Base-by-base conservation (phyloP, 1,284 basidiomycete species). In the Xanthoconium separans region DNA sequence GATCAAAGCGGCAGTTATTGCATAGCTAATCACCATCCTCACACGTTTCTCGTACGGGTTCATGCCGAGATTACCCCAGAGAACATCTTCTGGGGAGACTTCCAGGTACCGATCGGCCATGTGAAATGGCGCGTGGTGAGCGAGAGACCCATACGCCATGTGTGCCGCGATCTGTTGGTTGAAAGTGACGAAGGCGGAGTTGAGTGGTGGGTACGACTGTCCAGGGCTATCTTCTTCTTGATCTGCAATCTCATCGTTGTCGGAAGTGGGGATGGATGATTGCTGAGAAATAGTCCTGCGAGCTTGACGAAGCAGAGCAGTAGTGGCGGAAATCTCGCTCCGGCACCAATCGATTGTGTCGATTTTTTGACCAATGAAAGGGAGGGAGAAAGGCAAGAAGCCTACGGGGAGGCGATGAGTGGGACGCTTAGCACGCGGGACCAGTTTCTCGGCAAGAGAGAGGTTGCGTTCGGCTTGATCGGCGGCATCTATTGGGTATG, bases 91-190 rank as follows among this genome's bases (percentile, higher is more conserved):
- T 1, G 93, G 91, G 2, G 85, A 79, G 43, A 95, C 84, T 59
- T 91, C 89, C 18, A 86, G 76, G 62, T 82, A 86, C 59, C 82
- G 84, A 47, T 74, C 70, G 15, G 73, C 69, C 85, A 93, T 91
- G 27, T 84, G 78, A 59, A 91, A 92, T 34, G 91, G 91, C 55
- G 86, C 82, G 61, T 93, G 85, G 65, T 94, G 90, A 3, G 83
- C 75, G 29, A 94, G 72, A 7, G 79, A 77, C 68, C 91, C 84
- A 18, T 79, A 79, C 1, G 91, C 92, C 68, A 95, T 77, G 70
- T 96, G 93, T n/a, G 93, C 93, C 2, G 91, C 91, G 60, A 97
- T 90, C 75, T 98, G 96, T 62, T 85, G 82, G 71, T 95, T 87
- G 81, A 98, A 99, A 30, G 93, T 88, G 57, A 99, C 81, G 71